phyloP scores from a whole-genome alignment of 2,329 filamentous ascomycete genomes.

The Pseudogymnoascus sp. region DNA sequence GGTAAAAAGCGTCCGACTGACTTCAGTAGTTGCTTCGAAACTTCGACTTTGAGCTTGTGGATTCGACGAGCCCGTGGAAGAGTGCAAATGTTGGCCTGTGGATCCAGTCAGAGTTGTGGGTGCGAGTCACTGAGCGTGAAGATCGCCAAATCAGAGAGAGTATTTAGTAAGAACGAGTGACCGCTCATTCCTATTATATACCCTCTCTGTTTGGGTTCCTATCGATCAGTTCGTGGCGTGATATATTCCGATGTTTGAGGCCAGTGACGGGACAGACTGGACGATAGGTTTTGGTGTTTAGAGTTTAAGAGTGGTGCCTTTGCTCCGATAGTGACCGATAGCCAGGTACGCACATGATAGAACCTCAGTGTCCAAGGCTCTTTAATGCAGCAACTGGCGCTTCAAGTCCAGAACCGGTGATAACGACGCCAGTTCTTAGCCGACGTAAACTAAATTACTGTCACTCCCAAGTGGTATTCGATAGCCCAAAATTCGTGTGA shows the following conservation, averaged over 20 bases:
- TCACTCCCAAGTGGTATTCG: background rate
- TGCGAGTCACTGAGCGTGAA: constrained; percentile 6
- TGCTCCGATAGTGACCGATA: no score
- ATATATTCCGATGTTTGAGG: no score
- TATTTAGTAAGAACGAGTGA: background rate
- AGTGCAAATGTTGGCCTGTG: constrained; percentile 10
- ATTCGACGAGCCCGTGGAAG: constrained; percentile 10
- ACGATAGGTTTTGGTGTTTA: no score
- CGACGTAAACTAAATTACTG: background rate
- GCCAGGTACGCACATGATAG: no score
- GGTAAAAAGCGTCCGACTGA: constrained; percentile 28
- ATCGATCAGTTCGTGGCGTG: no score
- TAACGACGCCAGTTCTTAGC: background rate
- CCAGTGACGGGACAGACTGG: no score
- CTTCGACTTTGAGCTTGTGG: constrained; percentile 11
- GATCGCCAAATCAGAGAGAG: background rate
- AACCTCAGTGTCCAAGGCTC: no score
- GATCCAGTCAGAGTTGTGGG: constrained; percentile 11
- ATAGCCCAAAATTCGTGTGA: background rate
- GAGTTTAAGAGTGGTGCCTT: no score
- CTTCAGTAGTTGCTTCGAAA: constrained; percentile 16
- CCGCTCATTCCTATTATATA: background rate
- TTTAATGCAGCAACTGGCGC: no score
- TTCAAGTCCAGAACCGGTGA: background rate
- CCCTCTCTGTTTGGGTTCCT: background rate